phyloP scores from a whole-genome alignment of 2,329 filamentous ascomycete genomes.

The Ceratocystis lukuohia region DNA sequence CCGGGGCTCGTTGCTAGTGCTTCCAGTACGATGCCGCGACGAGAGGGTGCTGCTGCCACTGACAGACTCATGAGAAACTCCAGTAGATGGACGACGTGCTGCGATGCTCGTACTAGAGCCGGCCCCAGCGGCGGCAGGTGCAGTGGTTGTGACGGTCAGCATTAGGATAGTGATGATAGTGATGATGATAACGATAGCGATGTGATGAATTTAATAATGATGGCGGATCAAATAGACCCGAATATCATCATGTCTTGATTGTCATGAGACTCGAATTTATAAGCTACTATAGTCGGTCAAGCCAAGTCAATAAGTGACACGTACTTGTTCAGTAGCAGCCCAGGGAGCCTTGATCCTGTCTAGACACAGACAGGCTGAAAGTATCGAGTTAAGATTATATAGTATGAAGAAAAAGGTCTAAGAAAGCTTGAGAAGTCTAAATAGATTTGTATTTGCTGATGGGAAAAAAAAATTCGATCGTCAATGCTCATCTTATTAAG shows the following conservation, averaged over 20 bases:
- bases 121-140: neutral
- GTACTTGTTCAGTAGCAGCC: too few relatives aligned
- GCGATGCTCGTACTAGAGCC: neutral
- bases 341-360: too few relatives aligned
- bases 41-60: neutral
- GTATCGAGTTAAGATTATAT: neutral
- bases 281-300: too few relatives aligned
- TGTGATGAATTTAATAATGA: neutral
- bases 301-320: too few relatives aligned
- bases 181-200: neutral
- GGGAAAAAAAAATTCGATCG: neutral
- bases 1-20: neutral
- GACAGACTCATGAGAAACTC: neutral
- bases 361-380: too few relatives aligned
- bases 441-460: neutral
- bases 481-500: neutral
- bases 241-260: too few relatives aligned
- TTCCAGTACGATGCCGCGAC: neutral
- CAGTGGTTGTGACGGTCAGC: neutral
- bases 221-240: neutral
- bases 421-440: neutral
- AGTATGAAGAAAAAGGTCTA: neutral
- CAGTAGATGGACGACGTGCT: neutral
- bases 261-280: too few relatives aligned
- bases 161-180: neutral